These are phyloP conservation scores for Akanthomyces muscarius DNA, from an alignment of 2,329 filamentous ascomycete species.

Conservation along the genomic window DNA sequence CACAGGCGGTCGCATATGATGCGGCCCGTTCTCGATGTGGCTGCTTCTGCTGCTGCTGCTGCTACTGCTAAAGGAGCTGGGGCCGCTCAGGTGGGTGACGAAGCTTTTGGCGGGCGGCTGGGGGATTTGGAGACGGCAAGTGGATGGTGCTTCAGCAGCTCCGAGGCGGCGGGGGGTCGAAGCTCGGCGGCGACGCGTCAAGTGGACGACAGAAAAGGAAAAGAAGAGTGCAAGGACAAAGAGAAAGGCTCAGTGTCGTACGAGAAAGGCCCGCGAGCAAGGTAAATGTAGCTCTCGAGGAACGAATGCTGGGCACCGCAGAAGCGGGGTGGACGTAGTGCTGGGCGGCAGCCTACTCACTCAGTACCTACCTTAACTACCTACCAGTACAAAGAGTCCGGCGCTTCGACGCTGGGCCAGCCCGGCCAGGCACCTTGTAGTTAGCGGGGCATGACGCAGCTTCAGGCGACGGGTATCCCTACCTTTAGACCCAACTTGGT, in stretches of 20 bases:
- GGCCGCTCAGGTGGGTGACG: neutral
- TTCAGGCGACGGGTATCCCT: neutral
- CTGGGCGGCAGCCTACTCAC: neutral
- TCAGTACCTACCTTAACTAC: too few relatives aligned
- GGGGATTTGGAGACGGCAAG: neutral
- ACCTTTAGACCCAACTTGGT: neutral
- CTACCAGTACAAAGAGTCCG: too few relatives aligned
- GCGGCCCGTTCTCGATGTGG: constrained; percentile 29
- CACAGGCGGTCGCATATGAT: constrained; percentile 27
- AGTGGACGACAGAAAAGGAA: neutral
- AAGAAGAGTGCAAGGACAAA: neutral
- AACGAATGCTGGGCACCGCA: neutral
- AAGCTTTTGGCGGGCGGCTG: neutral
- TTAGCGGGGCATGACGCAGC: constrained; percentile 1
- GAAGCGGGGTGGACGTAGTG: constrained; percentile 14
- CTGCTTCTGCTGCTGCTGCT: constrained; percentile 11
- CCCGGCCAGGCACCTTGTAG: neutral
- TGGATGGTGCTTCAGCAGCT: neutral
- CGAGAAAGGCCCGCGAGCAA: neutral
- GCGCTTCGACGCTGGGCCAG: too few relatives aligned
- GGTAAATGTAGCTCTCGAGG: constrained; percentile 11
- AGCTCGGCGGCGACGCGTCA: neutral
- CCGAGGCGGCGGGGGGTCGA: neutral
- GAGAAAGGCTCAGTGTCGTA: neutral
- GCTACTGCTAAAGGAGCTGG: neutral